Base-by-base conservation (phyloP, 805 yeast genomes). In the Candida sonorensis region DNA sequence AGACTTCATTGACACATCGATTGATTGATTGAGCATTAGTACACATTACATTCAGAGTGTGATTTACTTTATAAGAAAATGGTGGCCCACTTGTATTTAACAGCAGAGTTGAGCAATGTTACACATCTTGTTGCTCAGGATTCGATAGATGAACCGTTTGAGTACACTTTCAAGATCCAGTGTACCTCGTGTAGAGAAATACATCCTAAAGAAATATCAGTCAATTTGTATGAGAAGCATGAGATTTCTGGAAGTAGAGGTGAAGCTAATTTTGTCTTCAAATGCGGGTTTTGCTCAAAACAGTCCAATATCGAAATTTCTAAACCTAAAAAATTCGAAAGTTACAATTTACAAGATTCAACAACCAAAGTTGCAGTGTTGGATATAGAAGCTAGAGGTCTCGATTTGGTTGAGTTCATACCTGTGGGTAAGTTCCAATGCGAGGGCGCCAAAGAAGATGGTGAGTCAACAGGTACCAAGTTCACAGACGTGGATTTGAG, bases 321-420 rank as follows among this genome's bases (percentile, higher is more conserved):
- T 4, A 24, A 40, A 9, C 60, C 60, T 5, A 52, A 50, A 20
- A 31, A 38, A 9, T 48, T 23, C 26, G 24, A 32, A 11, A 44
- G 57, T 8, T 62, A 64, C 41, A 55, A 60, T 1, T 40, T 40
- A 2, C 81, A 70, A 10, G 66, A 59, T 23, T 44, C 42, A 19
- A 70, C 67, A 4, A 63, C 67, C 42, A 52, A 64, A 27, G 69
- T 63, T 7, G 53, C 55, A 2, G 50, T 88, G 19, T 62, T 87
- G 19, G 75, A 75, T 26, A 73, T 92, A 34, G 97, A 92, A 49
- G 71, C 87, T 30, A 75, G 98, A 46, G 98, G 98, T 3, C 56
- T 85, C 26, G 94, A 84, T 31, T 61, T 87, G 20, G 61, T 64
- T 8, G 74, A 74, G 35, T 87, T 86, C 43, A 55, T 74, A 12